phyloP scores from a whole-genome alignment of 768 basidiomycete genomes.

The Boletus coccyginus region DNA sequence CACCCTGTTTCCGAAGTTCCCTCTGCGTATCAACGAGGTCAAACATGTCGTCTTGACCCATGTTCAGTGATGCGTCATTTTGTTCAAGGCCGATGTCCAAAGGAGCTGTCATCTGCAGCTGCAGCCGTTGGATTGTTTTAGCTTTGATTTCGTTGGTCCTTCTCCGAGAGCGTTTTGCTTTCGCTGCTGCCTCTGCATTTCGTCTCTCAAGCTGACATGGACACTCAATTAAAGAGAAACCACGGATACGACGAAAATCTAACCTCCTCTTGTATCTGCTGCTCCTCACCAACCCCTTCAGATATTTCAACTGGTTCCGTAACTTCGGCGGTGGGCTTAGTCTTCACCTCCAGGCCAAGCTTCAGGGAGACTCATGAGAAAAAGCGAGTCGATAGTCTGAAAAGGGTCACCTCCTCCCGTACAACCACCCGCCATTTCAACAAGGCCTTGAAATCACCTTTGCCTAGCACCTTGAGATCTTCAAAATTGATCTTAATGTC shows the following conservation, averaged over 20 bases:
- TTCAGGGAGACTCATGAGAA: conserved; percentile 28
- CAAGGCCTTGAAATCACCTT: conserved; percentile 92
- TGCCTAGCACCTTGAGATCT: conserved; percentile 95
- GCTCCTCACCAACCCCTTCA: conserved; percentile 80
- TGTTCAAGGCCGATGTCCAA: conserved; percentile 92
- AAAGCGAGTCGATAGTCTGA: not conserved
- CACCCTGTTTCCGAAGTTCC: conserved; percentile 39
- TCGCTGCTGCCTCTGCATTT: conserved; percentile 70
- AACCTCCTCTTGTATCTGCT: conserved; percentile 88
- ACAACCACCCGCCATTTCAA: conserved; percentile 88
- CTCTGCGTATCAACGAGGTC: conserved; percentile 69
- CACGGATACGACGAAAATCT: not conserved
- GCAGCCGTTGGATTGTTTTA: conserved; percentile 90
- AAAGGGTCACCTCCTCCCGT: conserved; percentile 71
- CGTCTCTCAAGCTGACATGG: conserved; percentile 71
- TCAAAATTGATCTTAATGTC: conserved; percentile 83
- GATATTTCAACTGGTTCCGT: conserved; percentile 69
- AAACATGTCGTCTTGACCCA: conserved; percentile 85
- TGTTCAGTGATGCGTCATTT: conserved; percentile 65
- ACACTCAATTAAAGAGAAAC: conserved; percentile 4
- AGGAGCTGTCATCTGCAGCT: conserved; percentile 97
- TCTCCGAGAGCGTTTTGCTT: conserved; percentile 76
- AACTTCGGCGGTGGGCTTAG: conserved; percentile 66
- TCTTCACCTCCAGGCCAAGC: conserved; percentile 84
- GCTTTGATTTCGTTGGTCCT: conserved; percentile 85